Evolutionary conservation across 1,284 basidiomycete genomes (phyloP).

Genomic region (Cryptococcus sp.): DNA sequence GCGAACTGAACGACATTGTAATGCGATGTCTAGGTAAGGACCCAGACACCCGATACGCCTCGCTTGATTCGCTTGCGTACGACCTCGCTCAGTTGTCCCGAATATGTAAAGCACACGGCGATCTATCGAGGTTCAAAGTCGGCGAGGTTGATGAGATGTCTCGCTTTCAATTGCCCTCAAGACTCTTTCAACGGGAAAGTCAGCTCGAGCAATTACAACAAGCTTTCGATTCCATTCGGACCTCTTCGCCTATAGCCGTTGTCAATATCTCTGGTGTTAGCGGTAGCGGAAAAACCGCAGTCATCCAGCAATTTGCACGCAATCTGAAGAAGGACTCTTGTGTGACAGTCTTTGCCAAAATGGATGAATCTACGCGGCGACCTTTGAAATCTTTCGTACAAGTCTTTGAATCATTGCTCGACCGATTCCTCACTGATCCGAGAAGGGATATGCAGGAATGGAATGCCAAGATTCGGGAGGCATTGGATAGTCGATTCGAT

Average conservation of each 20-base stretch:
- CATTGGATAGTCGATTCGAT: conserved; percentile 23
- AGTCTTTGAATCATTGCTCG: conserved; percentile 36
- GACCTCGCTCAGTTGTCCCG: conserved; percentile 30
- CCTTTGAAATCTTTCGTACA: conserved; percentile 38
- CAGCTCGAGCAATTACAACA: conserved; percentile 20
- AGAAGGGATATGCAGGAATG: conserved; percentile 31
- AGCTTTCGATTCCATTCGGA: conserved; percentile 8
- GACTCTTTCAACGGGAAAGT: conserved; percentile 25
- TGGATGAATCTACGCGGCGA: conserved; percentile 32
- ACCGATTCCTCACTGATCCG: conserved; percentile 36
- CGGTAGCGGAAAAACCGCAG: conserved; percentile 36
- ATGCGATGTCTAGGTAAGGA: conserved; percentile 35
- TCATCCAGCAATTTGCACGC: conserved; percentile 31
- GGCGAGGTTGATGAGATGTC: conserved; percentile 34
- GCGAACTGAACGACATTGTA: conserved; percentile 35
- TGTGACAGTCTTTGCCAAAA: conserved; percentile 27
- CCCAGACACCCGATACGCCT: conserved; percentile 33
- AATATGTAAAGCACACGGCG: conserved; percentile 21
- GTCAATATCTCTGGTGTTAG: conserved; percentile 33
- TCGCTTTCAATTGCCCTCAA: conserved; percentile 24
- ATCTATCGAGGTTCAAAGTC: conserved; percentile 27
- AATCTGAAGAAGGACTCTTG: conserved; percentile 15
- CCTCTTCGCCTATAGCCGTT: not conserved
- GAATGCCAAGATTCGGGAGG: conserved; percentile 22
- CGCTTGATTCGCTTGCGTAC: conserved; percentile 28